Percentiles rank a stretch among this genome's conserved stretches.
Evolutionary conservation across 2,329 filamentous ascomycete species (phyloP).

Genomic region (Diaporthe australafricana): DNA sequence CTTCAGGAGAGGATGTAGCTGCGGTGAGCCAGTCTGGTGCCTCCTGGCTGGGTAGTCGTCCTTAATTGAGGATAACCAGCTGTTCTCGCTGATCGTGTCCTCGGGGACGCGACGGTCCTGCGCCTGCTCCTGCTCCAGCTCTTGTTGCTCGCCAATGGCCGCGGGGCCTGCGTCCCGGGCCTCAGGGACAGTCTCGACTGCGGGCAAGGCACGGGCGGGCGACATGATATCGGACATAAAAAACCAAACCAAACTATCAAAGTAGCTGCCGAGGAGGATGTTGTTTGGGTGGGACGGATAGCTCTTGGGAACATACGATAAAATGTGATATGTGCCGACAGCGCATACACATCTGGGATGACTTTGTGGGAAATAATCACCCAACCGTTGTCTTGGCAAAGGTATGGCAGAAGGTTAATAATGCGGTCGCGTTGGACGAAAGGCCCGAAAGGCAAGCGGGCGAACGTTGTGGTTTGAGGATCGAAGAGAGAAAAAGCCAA

Average conservation of each 20-base stretch:
- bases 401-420: not conserved
- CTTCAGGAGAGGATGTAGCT: slow-evolving; percentile 29
- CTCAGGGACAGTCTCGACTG: slow-evolving; percentile 34
- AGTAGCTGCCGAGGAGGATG: slow-evolving; percentile 22
- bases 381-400: slow-evolving; percentile 16
- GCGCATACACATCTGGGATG: slow-evolving; percentile 9
- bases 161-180: slow-evolving; percentile 19
- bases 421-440: slow-evolving; percentile 5
- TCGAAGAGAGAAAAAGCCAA: not conserved
- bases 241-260: not conserved
- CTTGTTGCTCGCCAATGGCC: slow-evolving; percentile 11
- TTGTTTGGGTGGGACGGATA: slow-evolving; percentile 4
- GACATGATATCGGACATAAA: slow-evolving; percentile 26
- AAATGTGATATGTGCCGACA: slow-evolving; percentile 2
- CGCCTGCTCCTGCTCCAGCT: not conserved
- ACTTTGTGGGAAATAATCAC: slow-evolving; percentile 12
- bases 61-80: not conserved
- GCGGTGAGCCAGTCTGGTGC: slow-evolving; percentile 21
- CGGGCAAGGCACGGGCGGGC: slow-evolving; percentile 26
- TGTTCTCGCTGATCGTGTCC: not conserved
- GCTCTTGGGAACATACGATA: slow-evolving; percentile 25
- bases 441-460: slow-evolving; percentile 17
- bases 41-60: not conserved
- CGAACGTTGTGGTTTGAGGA: slow-evolving; percentile 14
- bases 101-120: not conserved